Conservation (phyloP, 768 basidiomycete species). For the Auricularia cornea region DNA sequence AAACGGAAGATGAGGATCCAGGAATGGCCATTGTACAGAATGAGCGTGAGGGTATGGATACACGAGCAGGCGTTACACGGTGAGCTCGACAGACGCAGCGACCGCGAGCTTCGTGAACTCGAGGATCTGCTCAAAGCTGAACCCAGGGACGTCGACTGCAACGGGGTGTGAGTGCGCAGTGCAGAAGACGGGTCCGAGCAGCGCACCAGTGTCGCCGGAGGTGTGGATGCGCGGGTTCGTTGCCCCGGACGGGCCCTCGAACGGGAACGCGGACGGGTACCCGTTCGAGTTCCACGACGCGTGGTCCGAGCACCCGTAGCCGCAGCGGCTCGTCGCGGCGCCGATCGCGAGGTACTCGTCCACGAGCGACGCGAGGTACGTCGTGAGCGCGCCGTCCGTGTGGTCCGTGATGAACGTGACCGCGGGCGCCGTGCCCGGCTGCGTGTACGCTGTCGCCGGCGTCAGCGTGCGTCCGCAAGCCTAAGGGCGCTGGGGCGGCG, state of each 20-base stretch:
- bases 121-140: conserved; percentile 39
- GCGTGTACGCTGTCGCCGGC: conserved; percentile 27
- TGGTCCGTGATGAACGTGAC: neutral
- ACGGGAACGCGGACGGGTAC: conserved; percentile 17
- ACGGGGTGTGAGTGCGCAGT: too few relatives aligned
- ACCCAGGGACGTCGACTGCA: conserved; percentile 20
- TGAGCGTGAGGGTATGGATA: too few relatives aligned
- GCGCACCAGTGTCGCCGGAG: neutral
- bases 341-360: neutral
- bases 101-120: conserved; percentile 55
- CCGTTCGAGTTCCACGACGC: conserved; percentile 20
- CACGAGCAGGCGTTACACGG: conserved; percentile 11
- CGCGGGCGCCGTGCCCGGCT: conserved; percentile 26
- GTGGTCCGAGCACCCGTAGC: conserved; percentile 29
- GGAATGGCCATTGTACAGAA: too few relatives aligned
- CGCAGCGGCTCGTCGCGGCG: conserved; percentile 14
- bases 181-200: conserved; percentile 15
- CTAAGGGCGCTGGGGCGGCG: too few relatives aligned
- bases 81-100: conserved; percentile 48
- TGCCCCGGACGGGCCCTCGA: conserved; percentile 33
- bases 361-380: conserved; percentile 22
- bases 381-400: conserved; percentile 18
- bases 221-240: conserved; percentile 38
- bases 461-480: too few relatives aligned
- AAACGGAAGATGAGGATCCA: too few relatives aligned